These are phyloP conservation scores for Zychaea mexicana DNA, from an alignment of 371 early-diverging fungal genomes.

Conservation along the genomic window DNA sequence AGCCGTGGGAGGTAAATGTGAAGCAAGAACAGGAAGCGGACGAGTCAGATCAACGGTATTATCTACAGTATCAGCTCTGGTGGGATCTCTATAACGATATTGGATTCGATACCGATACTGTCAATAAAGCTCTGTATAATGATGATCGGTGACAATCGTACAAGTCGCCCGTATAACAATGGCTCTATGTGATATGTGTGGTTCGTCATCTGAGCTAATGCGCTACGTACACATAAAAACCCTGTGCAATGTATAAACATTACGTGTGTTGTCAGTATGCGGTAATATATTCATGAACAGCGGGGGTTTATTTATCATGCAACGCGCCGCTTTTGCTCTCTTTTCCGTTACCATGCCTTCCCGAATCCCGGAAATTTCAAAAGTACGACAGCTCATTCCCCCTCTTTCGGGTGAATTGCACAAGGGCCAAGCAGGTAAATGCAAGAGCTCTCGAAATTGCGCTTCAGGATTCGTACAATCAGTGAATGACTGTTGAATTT, in stretches of 20 bases:
- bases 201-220: no score
- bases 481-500: no score
- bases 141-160: no score
- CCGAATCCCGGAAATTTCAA: constrained; percentile 43
- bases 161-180: no score
- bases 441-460: neutral
- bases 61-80: constrained; percentile 14
- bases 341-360: constrained; percentile 24
- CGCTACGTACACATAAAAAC: no score
- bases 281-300: neutral
- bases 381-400: constrained; percentile 70
- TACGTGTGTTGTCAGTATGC: no score
- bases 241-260: no score
- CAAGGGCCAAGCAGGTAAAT: constrained; percentile 92
- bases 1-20: constrained; percentile 28
- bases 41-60: constrained; percentile 3
- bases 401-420: constrained; percentile 68
- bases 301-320: neutral
- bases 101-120: neutral
- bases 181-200: neutral
- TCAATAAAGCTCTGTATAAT: neutral
- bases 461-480: no score
- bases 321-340: neutral
- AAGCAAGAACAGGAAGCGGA: neutral
- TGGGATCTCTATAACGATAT: constrained; percentile 7